A percentile compares a stretch with the other conserved stretches of the same genome.
These are phyloP conservation scores for Coprinopsis cinerea DNA, from an alignment of 768 basidiomycete genomes.

Conservation along the genomic window DNA sequence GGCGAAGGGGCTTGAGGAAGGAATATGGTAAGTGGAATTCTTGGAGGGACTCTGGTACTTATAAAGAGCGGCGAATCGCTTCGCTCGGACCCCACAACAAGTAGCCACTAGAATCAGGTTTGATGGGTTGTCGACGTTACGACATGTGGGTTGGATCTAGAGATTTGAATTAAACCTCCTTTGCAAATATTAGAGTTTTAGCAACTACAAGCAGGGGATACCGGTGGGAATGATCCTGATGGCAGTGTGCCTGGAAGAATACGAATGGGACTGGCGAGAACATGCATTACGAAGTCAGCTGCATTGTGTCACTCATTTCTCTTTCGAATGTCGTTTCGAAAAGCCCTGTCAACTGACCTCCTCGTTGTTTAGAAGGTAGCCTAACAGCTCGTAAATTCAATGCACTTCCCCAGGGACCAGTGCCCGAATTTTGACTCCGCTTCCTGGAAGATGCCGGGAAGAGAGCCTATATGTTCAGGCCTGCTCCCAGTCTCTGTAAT, in stretches of 20 bases:
- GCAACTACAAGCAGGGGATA: constrained; percentile 30
- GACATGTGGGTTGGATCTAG: constrained; percentile 29
- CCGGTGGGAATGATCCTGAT: constrained; percentile 22
- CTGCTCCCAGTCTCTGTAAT: no score
- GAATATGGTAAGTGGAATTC: no score
- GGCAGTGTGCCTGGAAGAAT: constrained; percentile 22
- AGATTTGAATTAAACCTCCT: constrained; percentile 24
- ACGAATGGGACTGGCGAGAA: background rate
- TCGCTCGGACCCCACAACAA: constrained; percentile 19
- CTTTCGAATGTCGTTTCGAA: no score
- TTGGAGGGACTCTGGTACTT: constrained; percentile 9
- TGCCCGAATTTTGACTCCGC: no score
- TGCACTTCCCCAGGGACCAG: no score
- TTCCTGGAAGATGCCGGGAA: no score
- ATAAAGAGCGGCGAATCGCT: constrained; percentile 24
- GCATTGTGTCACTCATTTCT: background rate
- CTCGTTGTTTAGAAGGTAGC: no score
- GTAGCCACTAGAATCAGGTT: constrained; percentile 29
- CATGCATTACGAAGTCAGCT: background rate
- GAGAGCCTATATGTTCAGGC: no score
- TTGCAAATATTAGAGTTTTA: constrained; percentile 45
- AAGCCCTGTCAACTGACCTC: no score
- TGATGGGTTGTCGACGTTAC: constrained; percentile 36
- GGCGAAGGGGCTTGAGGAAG: constrained; percentile 22
- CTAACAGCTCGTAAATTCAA: no score